Percentiles rank a stretch among this genome's conserved stretches.
These are phyloP conservation scores for Nitzschia sp. DNA, from an alignment of 108 stramenopile genomes.

Conservation along the genomic window DNA sequence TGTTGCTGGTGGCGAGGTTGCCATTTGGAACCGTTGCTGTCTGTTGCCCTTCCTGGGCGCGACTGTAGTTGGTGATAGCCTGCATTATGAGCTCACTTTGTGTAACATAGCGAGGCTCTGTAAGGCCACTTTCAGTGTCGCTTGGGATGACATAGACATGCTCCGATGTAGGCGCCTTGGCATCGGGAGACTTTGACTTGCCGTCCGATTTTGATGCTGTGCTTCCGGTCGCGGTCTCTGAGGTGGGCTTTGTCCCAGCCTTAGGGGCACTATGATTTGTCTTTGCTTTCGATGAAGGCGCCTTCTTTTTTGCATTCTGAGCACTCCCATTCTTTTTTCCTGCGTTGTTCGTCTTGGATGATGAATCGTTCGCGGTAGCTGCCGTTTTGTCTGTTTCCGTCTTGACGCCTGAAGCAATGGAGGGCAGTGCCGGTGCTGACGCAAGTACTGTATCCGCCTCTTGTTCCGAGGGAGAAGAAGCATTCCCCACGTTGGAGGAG, in stretches of 20 bases:
- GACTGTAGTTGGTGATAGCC: constrained; percentile 13
- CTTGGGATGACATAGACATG: constrained; percentile 2
- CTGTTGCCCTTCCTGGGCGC: background rate
- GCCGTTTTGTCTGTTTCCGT: background rate
- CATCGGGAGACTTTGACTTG: background rate
- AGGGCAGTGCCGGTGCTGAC: constrained; percentile 3
- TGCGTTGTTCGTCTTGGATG: background rate
- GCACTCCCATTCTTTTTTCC: background rate
- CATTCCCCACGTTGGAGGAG: background rate
- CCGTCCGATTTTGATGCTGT: background rate
- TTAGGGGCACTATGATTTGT: background rate
- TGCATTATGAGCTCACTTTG: constrained; percentile 28
- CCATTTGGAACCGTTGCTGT: background rate
- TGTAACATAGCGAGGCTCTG: constrained; percentile 9
- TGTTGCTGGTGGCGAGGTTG: background rate
- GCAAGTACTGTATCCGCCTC: background rate
- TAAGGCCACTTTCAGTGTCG: background rate
- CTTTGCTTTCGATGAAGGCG: background rate
- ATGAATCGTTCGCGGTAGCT: background rate
- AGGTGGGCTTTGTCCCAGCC: background rate
- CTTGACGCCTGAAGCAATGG: background rate
- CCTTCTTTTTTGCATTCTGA: background rate
- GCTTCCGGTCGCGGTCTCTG: background rate
- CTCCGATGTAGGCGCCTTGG: background rate
- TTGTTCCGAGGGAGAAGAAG: background rate